Base-by-base conservation (phyloP, 306 rosid genomes). In the Argentina anserina region DNA sequence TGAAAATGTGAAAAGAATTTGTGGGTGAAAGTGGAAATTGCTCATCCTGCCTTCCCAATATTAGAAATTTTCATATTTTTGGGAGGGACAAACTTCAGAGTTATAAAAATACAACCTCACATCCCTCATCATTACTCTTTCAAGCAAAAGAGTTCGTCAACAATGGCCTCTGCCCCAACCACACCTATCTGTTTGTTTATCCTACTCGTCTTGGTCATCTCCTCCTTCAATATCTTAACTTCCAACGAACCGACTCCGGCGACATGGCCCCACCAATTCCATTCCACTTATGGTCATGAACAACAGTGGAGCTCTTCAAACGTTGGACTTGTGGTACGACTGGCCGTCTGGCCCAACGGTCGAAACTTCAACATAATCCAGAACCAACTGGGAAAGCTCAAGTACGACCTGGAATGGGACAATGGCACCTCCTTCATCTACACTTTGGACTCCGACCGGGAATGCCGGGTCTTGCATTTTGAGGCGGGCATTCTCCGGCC, bases 291-390 rank as follows among this genome's bases (percentile, higher is more conserved):
- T 91, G 1, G 74, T 86, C 62, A 84, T 89, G 96, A 91, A 85
- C 83, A 11, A 68, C 34, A 79, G 69, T 65, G 94, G 94, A 43
- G 13, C 55, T 1, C 81, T 87, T 0, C 85, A 93, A 81, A 72
- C 76, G 10, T 39, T 85, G 36, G 87, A 93, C 70, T 83, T 93
- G 29, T 91, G 98, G 98, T 93, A 93, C 90, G 98, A 93, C 67
- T 91, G 98, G 98, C 78, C 90, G 98, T 91, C 67, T 91, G 98
- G 98, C 78, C 90, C 69, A 94, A 89, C n/a, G 98, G 97, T 0
- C 90, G 98, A 9, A 94, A 94, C 85, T 94, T 87, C 88, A 94
- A 94, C 86, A 94, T 94, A 31, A 80, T 89, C 7, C 96, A 85
- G 65, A 70, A 85, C 64, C 98, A 93, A 86, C 84, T 90, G 23